phyloP scores from a whole-genome alignment of 164 flowering plant genomes.

The Vitis vinifera region ASM3070453v1 NC_081817.1:9865001-9865500 shows the following conservation, averaged over 20 bases:
- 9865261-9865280: constrained; percentile 15
- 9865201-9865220: too few species aligned
- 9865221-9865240: neutral
- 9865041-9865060: constrained; percentile 30
- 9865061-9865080: constrained; percentile 13
- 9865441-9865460: neutral
- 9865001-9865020: neutral
- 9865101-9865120: constrained; percentile 6
- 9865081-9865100: constrained; percentile 8
- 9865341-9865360: neutral
- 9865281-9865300: constrained; percentile 9
- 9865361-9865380: neutral
- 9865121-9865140: constrained; percentile 7
- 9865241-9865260: constrained; percentile 5
- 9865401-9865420: neutral
- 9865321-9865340: neutral
- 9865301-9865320: constrained; percentile 6
- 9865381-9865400: neutral
- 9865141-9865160: constrained; percentile 18
- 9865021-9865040: constrained; percentile 14
- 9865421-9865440: neutral
- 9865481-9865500: too few species aligned
- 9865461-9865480: neutral
- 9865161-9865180: constrained; percentile 21
- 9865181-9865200: constrained; percentile 2